Evolutionary conservation across 805 yeast genomes (phyloP).

Genomic region (Brettanomyces custersianus): DNA sequence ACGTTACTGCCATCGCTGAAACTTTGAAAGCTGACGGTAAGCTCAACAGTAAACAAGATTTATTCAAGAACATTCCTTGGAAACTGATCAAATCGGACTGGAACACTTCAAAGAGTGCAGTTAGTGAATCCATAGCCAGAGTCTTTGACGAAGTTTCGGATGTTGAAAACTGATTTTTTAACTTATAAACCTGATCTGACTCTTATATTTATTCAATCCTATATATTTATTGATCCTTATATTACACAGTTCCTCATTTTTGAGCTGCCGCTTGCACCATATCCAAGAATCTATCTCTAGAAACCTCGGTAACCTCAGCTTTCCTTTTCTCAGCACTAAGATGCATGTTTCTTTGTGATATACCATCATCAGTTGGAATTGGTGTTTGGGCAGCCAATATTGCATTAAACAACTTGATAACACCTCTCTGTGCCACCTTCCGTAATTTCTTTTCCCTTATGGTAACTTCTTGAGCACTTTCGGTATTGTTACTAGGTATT

Average conservation of each 20-base stretch:
- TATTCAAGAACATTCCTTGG: conserved; percentile 29
- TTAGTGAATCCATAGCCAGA: conserved; percentile 21
- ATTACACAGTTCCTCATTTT: background rate
- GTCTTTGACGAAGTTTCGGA: conserved; percentile 13
- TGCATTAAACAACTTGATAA: conserved; percentile 24
- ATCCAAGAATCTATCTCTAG: conserved; percentile 85
- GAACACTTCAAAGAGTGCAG: conserved; percentile 26
- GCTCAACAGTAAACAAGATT: conserved; percentile 16
- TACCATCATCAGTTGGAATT: background rate
- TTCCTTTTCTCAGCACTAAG: conserved; percentile 38
- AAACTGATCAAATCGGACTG: conserved; percentile 24
- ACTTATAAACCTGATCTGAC: too few species aligned
- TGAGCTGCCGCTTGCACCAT: conserved; percentile 74
- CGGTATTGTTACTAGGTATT: conserved; percentile 48
- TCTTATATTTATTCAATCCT: too few species aligned
- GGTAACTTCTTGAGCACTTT: conserved; percentile 39
- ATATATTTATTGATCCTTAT: too few species aligned
- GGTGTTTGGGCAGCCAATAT: conserved; percentile 45
- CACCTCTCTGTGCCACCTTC: conserved; percentile 46
- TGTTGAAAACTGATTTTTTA: background rate
- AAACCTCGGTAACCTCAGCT: conserved; percentile 64
- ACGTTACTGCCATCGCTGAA: conserved; percentile 22
- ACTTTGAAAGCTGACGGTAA: conserved; percentile 18
- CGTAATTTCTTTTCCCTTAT: conserved; percentile 55
- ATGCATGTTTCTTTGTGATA: background rate